These are phyloP conservation scores for Parathielavia appendiculata DNA, from an alignment of 495 filamentous ascomycete genomes.

Conservation along the genomic window DNA sequence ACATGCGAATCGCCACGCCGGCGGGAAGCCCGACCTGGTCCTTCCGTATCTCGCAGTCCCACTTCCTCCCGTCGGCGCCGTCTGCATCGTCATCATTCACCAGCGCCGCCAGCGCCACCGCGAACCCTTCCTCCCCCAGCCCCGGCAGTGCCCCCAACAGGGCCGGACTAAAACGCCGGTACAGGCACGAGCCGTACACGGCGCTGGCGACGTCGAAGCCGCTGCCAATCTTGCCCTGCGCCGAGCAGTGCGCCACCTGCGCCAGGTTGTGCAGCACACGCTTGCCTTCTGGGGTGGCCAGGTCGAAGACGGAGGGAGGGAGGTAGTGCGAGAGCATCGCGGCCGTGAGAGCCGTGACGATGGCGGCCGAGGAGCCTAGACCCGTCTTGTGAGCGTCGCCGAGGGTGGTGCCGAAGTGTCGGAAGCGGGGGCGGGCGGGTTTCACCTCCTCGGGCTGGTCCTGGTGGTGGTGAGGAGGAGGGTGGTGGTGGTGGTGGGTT, in stretches of 20 bases:
- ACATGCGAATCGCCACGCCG: slow-evolving; percentile 80
- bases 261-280: slow-evolving; percentile 79
- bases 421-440: slow-evolving; percentile 51
- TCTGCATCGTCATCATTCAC: slow-evolving; percentile 47
- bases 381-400: slow-evolving; percentile 87
- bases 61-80: slow-evolving; percentile 32
- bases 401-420: slow-evolving; percentile 70
- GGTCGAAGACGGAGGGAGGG: slow-evolving; percentile 52
- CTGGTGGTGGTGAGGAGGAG: slow-evolving; percentile 16
- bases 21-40: slow-evolving; percentile 54
- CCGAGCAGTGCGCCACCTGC: slow-evolving; percentile 89
- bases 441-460: not conserved
- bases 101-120: slow-evolving; percentile 53
- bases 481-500: slow-evolving; percentile 13
- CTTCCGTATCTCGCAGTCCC: slow-evolving; percentile 74
- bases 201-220: slow-evolving; percentile 96
- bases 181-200: slow-evolving; percentile 83
- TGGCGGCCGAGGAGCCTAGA: slow-evolving; percentile 87
- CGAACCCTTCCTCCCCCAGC: slow-evolving; percentile 59
- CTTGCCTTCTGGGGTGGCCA: slow-evolving; percentile 33
- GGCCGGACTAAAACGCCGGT: slow-evolving; percentile 81
- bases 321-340: slow-evolving; percentile 77
- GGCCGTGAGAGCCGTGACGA: slow-evolving; percentile 86
- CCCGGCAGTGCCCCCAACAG: slow-evolving; percentile 63
- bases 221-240: slow-evolving; percentile 92